These are phyloP conservation scores for Lentinula sp. DNA, from an alignment of 768 basidiomycete species.

Conservation along the genomic window DNA sequence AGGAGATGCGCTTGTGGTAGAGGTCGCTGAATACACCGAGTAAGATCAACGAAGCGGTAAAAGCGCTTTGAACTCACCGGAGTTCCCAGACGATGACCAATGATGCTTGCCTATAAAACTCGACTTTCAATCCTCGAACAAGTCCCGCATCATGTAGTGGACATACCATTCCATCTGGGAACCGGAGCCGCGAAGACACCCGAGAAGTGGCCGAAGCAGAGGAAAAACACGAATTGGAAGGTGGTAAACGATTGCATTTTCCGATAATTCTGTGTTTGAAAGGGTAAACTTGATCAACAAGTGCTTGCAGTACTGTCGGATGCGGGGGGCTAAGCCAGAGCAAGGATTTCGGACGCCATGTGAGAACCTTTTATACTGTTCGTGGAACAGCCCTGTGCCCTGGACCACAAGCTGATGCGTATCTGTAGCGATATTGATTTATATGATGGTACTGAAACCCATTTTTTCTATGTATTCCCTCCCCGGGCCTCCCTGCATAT, in stretches of 20 bases:
- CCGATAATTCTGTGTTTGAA: background rate
- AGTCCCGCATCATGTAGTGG: background rate
- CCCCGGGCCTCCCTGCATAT: background rate
- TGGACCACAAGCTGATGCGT: background rate
- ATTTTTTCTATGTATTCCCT: background rate
- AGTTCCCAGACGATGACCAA: background rate
- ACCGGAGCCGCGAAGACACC: background rate
- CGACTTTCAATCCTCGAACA: background rate
- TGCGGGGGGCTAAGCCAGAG: constrained; percentile 5
- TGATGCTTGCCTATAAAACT: background rate
- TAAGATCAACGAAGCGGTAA: background rate
- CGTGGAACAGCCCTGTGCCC: background rate
- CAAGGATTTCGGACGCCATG: background rate
- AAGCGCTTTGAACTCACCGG: background rate
- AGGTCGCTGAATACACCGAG: background rate
- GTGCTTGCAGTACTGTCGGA: background rate
- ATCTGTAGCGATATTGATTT: background rate
- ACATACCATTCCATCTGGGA: background rate
- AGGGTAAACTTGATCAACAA: constrained; percentile 2
- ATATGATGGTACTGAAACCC: background rate
- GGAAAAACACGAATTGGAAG: background rate
- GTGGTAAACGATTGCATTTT: background rate
- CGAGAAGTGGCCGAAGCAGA: background rate
- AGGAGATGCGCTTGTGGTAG: background rate
- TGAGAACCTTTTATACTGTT: background rate